Percentiles rank a stretch among this genome's conserved stretches.
These are phyloP conservation scores for Pisolithus microcarpus DNA, from an alignment of 768 basidiomycete genomes.

Conservation along the genomic window DNA sequence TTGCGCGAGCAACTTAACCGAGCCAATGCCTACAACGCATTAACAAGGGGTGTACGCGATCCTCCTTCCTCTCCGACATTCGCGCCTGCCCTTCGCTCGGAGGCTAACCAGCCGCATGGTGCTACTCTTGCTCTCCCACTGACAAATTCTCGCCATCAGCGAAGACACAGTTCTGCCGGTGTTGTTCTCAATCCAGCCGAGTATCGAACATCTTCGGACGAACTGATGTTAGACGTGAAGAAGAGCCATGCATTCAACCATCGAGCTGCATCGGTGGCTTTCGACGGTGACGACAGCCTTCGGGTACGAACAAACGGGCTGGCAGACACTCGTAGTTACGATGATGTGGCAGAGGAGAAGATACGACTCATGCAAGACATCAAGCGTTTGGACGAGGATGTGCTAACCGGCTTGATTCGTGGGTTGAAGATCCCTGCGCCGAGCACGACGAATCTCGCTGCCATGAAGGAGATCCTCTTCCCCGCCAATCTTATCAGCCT, in stretches of 20 bases:
- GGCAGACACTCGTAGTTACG: conserved; percentile 65
- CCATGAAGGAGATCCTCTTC: conserved; percentile 96
- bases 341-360: conserved; percentile 93
- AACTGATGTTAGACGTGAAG: conserved; percentile 68
- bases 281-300: conserved; percentile 74
- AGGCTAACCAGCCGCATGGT: conserved; percentile 39
- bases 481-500: conserved; percentile 96
- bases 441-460: conserved; percentile 84
- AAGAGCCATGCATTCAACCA: conserved; percentile 65
- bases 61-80: conserved; percentile 82
- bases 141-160: conserved; percentile 54
- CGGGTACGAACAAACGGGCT: conserved; percentile 61
- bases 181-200: conserved; percentile 58
- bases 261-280: conserved; percentile 84
- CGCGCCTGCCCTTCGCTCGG: conserved; percentile 65
- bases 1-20: conserved; percentile 94
- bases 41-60: conserved; percentile 71
- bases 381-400: conserved; percentile 87
- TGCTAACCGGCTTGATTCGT: conserved; percentile 82
- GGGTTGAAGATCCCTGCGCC: conserved; percentile 91
- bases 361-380: conserved; percentile 88
- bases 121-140: conserved; percentile 31
- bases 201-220: conserved; percentile 69
- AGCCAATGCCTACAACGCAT: conserved; percentile 83
- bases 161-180: conserved; percentile 82